Evolutionary conservation across 139 green algal genomes (phyloP), one percentile per base, ranked within the genome.

Genomic region (Pseudopediastrum boryanum): DNA sequence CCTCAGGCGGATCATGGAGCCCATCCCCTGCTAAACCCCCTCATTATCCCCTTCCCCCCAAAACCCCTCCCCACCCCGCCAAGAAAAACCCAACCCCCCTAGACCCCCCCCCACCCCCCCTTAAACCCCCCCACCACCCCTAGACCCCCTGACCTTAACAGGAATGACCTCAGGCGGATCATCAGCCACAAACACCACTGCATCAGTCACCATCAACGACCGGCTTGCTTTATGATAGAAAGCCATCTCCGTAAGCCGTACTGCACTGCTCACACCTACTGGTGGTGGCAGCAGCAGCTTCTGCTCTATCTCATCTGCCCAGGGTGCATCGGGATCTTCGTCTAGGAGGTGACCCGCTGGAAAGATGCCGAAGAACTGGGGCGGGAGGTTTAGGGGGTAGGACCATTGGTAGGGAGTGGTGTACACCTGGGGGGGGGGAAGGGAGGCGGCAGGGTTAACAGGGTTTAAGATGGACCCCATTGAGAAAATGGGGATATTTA

Each of bases 151-250:
- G 16, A 80, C 73, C 73, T 62, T n/a, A 13, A 43, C 65, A 21
- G 64, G 51, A 10, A 82, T 77, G 51, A 87, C 84, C 75, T 88
- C 85, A 19, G 88, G 86, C n/a, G 92, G 89, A 12, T 84, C 67
- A 7, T 74, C 43, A 3, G 87, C 84, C 42, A 97, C 80, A 41
- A 85, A 95, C 6, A 97, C 62, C 5, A 97, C 89, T 0, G 91
- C 87, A 52, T 98, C 95, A 2, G 95, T 98, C 13, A 98, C 87
- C 59, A 98, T 71, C 64, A 98, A 85, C 0, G 88, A 95, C 43
- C 84, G 74, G 8, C 79, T 86, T 1, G 39, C 7, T 59, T 93
- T 95, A 88, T 97, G 93, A 80, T 93, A 97, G 68, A 98, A 95
- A 3, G 93, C 90, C 19, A 87, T 87, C 87, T 97, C 91, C 33